These are phyloP conservation scores for Kockiozyma suomiensis DNA, from an alignment of 805 yeast species.

Conservation along the genomic window DNA sequence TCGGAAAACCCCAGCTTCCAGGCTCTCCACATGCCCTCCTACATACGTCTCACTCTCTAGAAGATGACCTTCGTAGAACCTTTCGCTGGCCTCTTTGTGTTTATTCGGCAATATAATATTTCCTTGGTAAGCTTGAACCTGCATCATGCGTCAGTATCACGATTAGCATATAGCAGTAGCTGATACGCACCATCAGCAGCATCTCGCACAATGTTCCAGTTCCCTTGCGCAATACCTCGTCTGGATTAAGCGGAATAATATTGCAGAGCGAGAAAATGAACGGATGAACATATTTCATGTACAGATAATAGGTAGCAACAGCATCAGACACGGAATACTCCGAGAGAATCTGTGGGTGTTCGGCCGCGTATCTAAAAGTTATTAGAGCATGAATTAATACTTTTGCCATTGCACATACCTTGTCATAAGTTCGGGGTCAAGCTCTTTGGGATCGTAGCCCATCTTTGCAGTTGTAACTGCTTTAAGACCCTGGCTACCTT, in stretches of 20 bases:
- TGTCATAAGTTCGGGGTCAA: slow-evolving; percentile 97
- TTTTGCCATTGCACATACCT: slow-evolving; percentile 50
- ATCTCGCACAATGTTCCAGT: slow-evolving; percentile 98
- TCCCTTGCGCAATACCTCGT: slow-evolving; percentile 93
- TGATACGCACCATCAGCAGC: slow-evolving; percentile 74
- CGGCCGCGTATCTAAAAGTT: slow-evolving; percentile 78
- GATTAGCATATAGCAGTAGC: neutral
- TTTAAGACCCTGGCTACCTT: slow-evolving; percentile 97
- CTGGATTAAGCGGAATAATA: slow-evolving; percentile 94
- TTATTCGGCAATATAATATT: slow-evolving; percentile 86
- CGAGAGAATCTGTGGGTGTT: slow-evolving; percentile 86
- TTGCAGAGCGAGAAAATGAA: slow-evolving; percentile 94
- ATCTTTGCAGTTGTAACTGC: slow-evolving; percentile 95
- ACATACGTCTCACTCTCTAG: slow-evolving; percentile 95
- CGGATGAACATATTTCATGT: slow-evolving; percentile 96
- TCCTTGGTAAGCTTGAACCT: slow-evolving; percentile 74
- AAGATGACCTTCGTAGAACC: slow-evolving; percentile 92
- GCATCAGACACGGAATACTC: slow-evolving; percentile 99
- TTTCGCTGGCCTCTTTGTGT: slow-evolving; percentile 89
- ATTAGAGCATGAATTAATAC: too few relatives aligned
- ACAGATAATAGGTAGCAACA: slow-evolving; percentile 94
- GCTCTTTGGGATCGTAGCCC: slow-evolving; percentile 94
- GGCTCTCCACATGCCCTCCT: slow-evolving; percentile 97
- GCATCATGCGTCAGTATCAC: neutral
- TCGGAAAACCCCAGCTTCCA: slow-evolving; percentile 97